Evolutionary conservation across 1,139 yeast species (phyloP).

Genomic region (Diutina ranongensis): DNA sequence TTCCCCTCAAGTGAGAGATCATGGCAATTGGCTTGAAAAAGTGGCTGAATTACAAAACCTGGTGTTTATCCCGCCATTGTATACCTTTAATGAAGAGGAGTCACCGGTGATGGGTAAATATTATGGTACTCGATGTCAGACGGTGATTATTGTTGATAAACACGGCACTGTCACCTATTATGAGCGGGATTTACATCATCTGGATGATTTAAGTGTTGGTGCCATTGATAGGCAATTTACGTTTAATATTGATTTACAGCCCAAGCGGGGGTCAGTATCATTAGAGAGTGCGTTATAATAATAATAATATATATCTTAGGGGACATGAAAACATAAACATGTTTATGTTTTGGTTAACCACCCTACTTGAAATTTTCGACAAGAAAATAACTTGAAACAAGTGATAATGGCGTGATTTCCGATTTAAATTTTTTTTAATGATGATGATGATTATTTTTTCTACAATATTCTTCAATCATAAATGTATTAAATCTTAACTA

Average conservation of each 20-base stretch:
- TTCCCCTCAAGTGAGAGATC: slow-evolving; percentile 16
- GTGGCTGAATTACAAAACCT: slow-evolving; percentile 41
- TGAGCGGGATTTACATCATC: slow-evolving; percentile 23
- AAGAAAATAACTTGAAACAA: too few relatives aligned
- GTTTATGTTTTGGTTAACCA: too few relatives aligned
- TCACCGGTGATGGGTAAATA: slow-evolving; percentile 27
- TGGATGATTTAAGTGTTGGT: not conserved
- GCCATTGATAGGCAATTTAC: not conserved
- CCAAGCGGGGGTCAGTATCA: not conserved
- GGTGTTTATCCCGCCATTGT: slow-evolving; percentile 62
- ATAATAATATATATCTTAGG: too few relatives aligned
- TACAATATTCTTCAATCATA: not conserved
- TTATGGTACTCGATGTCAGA: slow-evolving; percentile 90
- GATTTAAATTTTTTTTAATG: not conserved
- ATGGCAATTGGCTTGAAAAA: slow-evolving; percentile 18
- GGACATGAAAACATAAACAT: too few relatives aligned
- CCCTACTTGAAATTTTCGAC: too few relatives aligned
- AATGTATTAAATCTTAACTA: not conserved
- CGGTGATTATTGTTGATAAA: slow-evolving; percentile 52
- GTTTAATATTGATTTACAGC: not conserved
- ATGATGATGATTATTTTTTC: not conserved
- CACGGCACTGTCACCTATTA: slow-evolving; percentile 30
- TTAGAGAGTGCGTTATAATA: not conserved
- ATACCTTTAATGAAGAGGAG: slow-evolving; percentile 11
- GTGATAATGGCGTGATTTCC: too few relatives aligned